Evolutionary conservation across 495 filamentous ascomycete species (phyloP), one percentile per base, ranked within the genome.

Genomic region (Podospora comata): DNA sequence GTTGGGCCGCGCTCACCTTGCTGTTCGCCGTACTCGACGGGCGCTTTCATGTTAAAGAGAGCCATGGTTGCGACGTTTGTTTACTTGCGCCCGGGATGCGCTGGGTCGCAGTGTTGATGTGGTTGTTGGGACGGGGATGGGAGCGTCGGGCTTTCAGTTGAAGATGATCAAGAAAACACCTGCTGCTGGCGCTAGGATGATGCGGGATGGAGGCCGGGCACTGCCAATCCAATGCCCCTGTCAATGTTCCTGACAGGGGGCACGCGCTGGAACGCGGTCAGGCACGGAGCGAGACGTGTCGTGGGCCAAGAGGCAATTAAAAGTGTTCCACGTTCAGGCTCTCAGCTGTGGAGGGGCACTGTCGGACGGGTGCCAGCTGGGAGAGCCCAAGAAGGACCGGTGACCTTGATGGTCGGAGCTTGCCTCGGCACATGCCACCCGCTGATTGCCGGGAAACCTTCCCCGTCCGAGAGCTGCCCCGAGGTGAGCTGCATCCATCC

Each of bases 11-110:
- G 79, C 85, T 66, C 76, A 92, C 92, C 78, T 81, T 92, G 88
- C 78, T 99, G 95, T 62, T 87, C 87, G 74, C 85, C 85, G 79
- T 98, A 99, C 75, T 97, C 88, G 69, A 97, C 92, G 32, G 90
- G 88, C 66, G 86, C 81, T 72, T 80, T 85, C 76, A 89, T 90
- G 68, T 89, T 87, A 65, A 91, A 85, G 70, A 97, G 88, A 83
- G 93, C 87, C 93, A 97, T 96, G 77, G 74, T 74, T 69, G 64
- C 23, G 60, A 39, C 7, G 60, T 62, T 66, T 62, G 19, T 62
- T 71, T 65, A 66, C 39, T 64, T 63, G 32, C 68, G 58, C 48
- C 27, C 59, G 16, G 39, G 44, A 26, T 39, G 15, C 57, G 53
- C 32, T 48, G 30, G 34, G 66, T 27, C 26, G 55, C 60, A 23